These are phyloP conservation scores for Arthrocladium fulminans DNA, from an alignment of 2,329 filamentous ascomycete species.

Conservation along the genomic window DNA sequence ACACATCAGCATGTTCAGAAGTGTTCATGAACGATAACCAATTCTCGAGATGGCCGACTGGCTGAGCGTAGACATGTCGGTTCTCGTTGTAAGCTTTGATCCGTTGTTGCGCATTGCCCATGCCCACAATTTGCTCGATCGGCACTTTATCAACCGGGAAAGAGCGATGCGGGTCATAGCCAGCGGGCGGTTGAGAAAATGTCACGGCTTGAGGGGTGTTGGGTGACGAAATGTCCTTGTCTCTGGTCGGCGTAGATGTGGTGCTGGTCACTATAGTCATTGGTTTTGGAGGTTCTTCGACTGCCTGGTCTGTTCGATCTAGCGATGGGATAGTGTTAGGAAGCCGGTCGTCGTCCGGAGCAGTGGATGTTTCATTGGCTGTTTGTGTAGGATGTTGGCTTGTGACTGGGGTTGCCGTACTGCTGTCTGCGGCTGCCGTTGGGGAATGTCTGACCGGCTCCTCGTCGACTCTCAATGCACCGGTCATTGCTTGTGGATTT, in stretches of 20 bases:
- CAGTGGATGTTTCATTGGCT: background rate
- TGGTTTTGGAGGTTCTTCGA: slow-evolving; percentile 1
- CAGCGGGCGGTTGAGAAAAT: slow-evolving; percentile 14
- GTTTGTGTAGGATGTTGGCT: background rate
- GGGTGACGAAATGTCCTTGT: background rate
- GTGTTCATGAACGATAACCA: slow-evolving; percentile 41
- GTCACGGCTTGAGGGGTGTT: slow-evolving; percentile 11
- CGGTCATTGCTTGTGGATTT: background rate
- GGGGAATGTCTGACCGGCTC: background rate
- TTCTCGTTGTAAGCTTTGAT: slow-evolving; percentile 66
- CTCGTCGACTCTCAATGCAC: background rate
- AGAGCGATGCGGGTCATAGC: slow-evolving; percentile 26
- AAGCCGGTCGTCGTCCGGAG: background rate
- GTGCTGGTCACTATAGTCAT: background rate
- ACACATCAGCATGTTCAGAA: slow-evolving; percentile 45
- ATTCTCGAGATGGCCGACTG: slow-evolving; percentile 64
- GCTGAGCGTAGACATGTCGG: slow-evolving; percentile 58
- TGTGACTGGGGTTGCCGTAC: background rate
- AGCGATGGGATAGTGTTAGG: background rate
- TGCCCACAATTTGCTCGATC: slow-evolving; percentile 69
- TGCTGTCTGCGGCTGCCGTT: background rate
- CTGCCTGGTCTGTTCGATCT: background rate
- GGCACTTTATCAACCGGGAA: slow-evolving; percentile 30
- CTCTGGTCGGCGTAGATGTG: background rate
- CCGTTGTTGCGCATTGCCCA: slow-evolving; percentile 57